Base-by-base conservation (phyloP, 495 filamentous ascomycete genomes). In the Xylaria cubensis region DNA sequence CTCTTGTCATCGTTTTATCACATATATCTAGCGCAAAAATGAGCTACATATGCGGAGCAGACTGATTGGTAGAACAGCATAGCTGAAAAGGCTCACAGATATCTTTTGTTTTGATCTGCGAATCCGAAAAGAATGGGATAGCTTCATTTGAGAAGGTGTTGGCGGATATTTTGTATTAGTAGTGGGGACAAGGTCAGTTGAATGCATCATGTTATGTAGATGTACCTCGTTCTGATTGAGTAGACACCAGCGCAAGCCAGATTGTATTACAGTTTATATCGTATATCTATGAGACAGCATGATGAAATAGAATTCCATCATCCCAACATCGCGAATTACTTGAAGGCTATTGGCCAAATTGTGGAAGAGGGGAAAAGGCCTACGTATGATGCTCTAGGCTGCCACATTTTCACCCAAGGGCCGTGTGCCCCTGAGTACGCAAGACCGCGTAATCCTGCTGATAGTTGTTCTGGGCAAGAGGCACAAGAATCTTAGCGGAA, bases 361-460 rank as follows among this genome's bases (percentile, higher is more conserved):
- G 4, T 5, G 13, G 24, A 29, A 26, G n/a, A 5, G 26, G 26
- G 24, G 26, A 17, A 32, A 32, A 5, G 4, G 53, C 24, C 26
- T 17, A 56, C 53, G 26, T 32, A 17, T 17, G 53, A 29, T 56
- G 61, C 61, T 64, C 61, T 44, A 64, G 61, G 61, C 61, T 64
- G 39, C 61, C 61, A 44, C 39, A 64, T 64, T 64, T 26, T 17
- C 6, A 24, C 34, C 8, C 53, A 8, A 32, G 19, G 21, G 53
- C 15, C 53, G 15, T 24, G 6, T 17, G 53, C 19, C 2, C 15
- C 4, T 44, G 39, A 24, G 24, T 64, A 64, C 36, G 58, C 58
- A 41, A 62, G 58, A 62, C 58, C 61, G 39, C 61, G 61, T 64
- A 64, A 64, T 64, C 61, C 61, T 4, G 24, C 17, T 15, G 39